Evolutionary conservation across 1,139 yeast genomes (phyloP).

Genomic region (Diutina catenulata): DNA sequence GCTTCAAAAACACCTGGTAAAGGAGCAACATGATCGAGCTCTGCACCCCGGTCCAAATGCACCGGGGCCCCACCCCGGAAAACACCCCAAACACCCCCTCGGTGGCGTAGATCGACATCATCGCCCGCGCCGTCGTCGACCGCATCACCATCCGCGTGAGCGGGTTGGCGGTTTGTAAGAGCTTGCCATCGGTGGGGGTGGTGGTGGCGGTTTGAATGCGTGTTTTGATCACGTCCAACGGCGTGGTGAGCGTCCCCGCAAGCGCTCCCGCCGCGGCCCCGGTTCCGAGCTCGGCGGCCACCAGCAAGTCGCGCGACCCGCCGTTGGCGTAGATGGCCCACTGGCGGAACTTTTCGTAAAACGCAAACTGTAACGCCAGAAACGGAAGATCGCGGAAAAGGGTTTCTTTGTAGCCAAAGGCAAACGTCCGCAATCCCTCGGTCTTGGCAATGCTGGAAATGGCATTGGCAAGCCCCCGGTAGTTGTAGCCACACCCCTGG

Average conservation of each 20-base stretch:
- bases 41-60: slow-evolving; percentile 93
- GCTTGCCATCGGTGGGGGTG: slow-evolving; percentile 7
- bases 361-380: slow-evolving; percentile 91
- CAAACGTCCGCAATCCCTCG: slow-evolving; percentile 71
- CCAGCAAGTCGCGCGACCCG: slow-evolving; percentile 37
- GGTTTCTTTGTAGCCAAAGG: slow-evolving; percentile 90
- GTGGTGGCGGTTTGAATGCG: slow-evolving; percentile 62
- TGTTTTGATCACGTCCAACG: slow-evolving; percentile 88
- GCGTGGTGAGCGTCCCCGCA: slow-evolving; percentile 77
- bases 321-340: slow-evolving; percentile 37
- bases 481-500: slow-evolving; percentile 71
- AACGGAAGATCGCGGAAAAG: slow-evolving; percentile 85
- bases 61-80: slow-evolving; percentile 92
- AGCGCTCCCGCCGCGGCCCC: slow-evolving; percentile 97
- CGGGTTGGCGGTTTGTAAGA: slow-evolving; percentile 3
- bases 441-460: slow-evolving; percentile 42
- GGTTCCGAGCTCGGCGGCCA: slow-evolving; percentile 56
- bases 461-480: slow-evolving; percentile 62
- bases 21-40: slow-evolving; percentile 87
- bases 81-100: slow-evolving; percentile 79
- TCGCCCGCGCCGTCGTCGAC: slow-evolving; percentile 50
- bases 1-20: slow-evolving; percentile 48
- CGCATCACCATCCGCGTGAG: slow-evolving; percentile 17
- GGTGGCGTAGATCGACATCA: slow-evolving; percentile 50
- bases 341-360: slow-evolving; percentile 75